A percentile compares a stretch with the other conserved stretches of the same genome.
Evolutionary conservation across 768 basidiomycete species (phyloP).

Genomic region (Peribolospora baueri): DNA sequence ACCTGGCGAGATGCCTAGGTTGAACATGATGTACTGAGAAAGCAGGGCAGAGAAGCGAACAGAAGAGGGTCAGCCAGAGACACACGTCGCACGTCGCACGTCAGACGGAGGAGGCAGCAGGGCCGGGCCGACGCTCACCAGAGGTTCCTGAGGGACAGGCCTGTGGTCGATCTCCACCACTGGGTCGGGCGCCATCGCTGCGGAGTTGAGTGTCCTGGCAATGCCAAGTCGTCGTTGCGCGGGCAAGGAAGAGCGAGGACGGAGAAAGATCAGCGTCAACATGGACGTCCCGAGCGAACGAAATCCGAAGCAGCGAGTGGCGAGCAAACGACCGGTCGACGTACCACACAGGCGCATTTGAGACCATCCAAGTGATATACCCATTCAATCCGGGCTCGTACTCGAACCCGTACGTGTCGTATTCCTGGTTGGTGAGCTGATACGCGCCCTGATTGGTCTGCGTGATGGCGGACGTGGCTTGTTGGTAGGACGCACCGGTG

Average conservation of each 20-base stretch:
- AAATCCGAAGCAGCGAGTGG: no score
- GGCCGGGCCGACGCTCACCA: conserved; percentile 31
- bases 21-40: conserved; percentile 53
- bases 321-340: no score
- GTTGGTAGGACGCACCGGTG: conserved; percentile 8
- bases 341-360: conserved; percentile 45
- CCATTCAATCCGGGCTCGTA: conserved; percentile 26
- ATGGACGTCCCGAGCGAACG: no score
- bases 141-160: conserved; percentile 66
- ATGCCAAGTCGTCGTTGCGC: no score
- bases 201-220: conserved; percentile 25
- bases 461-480: conserved; percentile 12
- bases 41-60: conserved; percentile 1
- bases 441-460: conserved; percentile 9
- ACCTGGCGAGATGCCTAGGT: conserved; percentile 28
- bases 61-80: no score
- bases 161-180: conserved; percentile 35
- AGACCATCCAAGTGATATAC: conserved; percentile 61
- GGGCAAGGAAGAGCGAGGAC: no score
- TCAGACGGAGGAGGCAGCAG: not conserved
- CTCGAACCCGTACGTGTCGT: conserved; percentile 12
- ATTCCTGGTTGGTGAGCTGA: conserved; percentile 5
- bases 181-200: conserved; percentile 42
- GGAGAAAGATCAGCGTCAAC: no score
- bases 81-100: no score